Evolutionary conservation across 2,329 filamentous ascomycete species (phyloP).

Genomic region (Monilinia polystroma): DNA sequence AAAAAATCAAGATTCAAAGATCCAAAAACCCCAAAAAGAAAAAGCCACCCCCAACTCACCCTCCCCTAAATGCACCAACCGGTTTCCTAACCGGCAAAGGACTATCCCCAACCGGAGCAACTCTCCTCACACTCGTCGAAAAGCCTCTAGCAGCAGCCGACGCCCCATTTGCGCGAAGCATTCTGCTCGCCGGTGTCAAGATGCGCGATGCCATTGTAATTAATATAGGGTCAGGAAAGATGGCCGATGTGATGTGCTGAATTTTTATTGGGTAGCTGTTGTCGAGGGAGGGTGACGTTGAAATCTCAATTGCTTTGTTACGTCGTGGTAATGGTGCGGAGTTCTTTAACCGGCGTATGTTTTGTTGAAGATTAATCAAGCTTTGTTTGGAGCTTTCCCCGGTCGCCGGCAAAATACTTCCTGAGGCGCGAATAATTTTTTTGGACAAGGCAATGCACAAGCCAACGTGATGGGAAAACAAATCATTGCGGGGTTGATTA

Average conservation of each 20-base stretch:
- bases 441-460: neutral
- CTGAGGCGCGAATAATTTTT: slow-evolving; percentile 20
- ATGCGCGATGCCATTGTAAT: slow-evolving; percentile 47
- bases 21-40: neutral
- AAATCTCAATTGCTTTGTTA: slow-evolving; percentile 9
- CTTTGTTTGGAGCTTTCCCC: slow-evolving; percentile 21
- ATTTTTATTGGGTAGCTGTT: neutral
- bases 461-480: too few relatives aligned
- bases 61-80: slow-evolving; percentile 69
- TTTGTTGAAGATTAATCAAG: slow-evolving; percentile 8
- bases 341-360: slow-evolving; percentile 6
- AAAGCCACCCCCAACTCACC: slow-evolving; percentile 50
- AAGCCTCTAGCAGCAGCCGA: neutral
- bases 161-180: slow-evolving; percentile 30
- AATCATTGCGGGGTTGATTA: slow-evolving; percentile 17
- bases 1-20: too few relatives aligned
- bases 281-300: neutral
- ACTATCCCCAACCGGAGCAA: neutral
- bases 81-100: slow-evolving; percentile 60
- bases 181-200: slow-evolving; percentile 44
- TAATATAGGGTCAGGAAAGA: neutral
- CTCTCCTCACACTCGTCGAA: neutral
- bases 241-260: neutral
- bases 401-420: slow-evolving; percentile 9
- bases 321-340: neutral